A percentile compares a stretch with the other conserved stretches of the same genome.
phyloP scores from a whole-genome alignment of 768 basidiomycete species.

The Tylopilus felleus region DNA sequence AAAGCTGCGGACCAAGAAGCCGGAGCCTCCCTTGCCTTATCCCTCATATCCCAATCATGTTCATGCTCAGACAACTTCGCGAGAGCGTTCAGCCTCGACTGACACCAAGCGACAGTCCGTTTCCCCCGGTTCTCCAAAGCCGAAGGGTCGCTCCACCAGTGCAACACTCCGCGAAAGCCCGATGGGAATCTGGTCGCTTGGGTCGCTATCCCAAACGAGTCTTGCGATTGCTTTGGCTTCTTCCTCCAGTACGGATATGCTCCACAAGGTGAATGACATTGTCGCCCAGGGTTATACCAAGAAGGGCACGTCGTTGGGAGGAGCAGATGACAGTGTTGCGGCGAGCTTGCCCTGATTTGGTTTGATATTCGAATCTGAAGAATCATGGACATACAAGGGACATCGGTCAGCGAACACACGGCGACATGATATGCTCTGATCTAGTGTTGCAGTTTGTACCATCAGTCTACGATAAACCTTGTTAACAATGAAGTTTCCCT shows the following conservation, averaged over 20 bases:
- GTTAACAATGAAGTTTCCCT: background rate
- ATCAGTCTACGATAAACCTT: background rate
- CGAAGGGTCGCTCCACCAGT: slow-evolving; percentile 7
- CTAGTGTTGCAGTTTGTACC: background rate
- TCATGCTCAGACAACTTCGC: background rate
- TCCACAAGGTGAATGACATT: slow-evolving; percentile 36
- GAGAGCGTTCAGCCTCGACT: background rate
- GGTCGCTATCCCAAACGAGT: slow-evolving; percentile 23
- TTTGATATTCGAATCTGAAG: background rate
- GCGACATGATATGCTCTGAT: background rate
- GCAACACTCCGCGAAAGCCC: slow-evolving; percentile 1
- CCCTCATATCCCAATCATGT: slow-evolving; percentile 19
- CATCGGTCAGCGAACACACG: background rate
- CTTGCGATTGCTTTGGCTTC: slow-evolving; percentile 21
- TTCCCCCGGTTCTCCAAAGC: slow-evolving; percentile 8
- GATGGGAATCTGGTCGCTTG: slow-evolving; percentile 10
- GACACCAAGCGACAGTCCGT: background rate
- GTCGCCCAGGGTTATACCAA: slow-evolving; percentile 36
- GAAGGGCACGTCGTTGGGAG: slow-evolving; percentile 2
- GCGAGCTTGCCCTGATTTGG: background rate
- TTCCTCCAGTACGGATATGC: slow-evolving; percentile 24
- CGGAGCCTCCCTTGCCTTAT: slow-evolving; percentile 19
- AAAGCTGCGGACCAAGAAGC: slow-evolving; percentile 1
- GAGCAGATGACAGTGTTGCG: background rate
- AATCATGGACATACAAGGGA: too few species aligned